Evolutionary conservation across 352 stramenopile species (phyloP).

Genomic region (Globisporangium apiculatum): DNA sequence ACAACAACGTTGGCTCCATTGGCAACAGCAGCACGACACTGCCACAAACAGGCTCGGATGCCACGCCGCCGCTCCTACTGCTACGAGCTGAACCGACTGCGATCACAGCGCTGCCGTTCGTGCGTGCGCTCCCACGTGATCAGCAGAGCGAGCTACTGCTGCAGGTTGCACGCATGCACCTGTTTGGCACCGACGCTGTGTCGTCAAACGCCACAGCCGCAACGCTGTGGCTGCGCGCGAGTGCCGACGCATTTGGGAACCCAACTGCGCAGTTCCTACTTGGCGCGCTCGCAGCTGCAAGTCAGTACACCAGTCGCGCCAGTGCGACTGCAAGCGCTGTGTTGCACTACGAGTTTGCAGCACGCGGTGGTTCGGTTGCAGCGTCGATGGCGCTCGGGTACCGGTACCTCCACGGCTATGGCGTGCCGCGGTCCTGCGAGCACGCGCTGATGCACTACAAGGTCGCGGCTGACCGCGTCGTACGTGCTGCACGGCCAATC

Average conservation of each 20-base stretch:
- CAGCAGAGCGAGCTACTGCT: conserved; percentile 22
- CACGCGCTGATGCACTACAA: conserved; percentile 69
- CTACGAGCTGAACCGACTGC: conserved; percentile 3
- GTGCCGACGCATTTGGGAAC: conserved; percentile 21
- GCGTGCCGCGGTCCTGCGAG: conserved; percentile 42
- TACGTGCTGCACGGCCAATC: conserved; percentile 18
- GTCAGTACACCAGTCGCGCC: conserved; percentile 3
- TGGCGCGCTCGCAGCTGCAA: conserved; percentile 18
- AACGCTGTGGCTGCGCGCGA: conserved; percentile 28
- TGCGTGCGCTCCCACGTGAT: conserved; percentile 15
- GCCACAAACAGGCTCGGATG: no score
- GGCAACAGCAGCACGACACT: no score
- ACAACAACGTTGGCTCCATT: no score
- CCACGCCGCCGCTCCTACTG: background rate
- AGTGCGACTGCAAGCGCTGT: conserved; percentile 9
- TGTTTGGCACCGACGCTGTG: conserved; percentile 15
- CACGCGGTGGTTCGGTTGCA: conserved; percentile 22
- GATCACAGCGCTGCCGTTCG: conserved; percentile 16
- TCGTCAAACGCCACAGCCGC: conserved; percentile 16
- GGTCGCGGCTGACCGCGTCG: conserved; percentile 46
- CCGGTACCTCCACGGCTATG: conserved; percentile 44
- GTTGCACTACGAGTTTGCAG: conserved; percentile 61
- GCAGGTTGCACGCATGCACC: conserved; percentile 31
- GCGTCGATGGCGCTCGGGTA: conserved; percentile 73
- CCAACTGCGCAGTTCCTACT: conserved; percentile 42